Conservation (phyloP, 805 yeast species). For the Candida ortonii region DNA sequence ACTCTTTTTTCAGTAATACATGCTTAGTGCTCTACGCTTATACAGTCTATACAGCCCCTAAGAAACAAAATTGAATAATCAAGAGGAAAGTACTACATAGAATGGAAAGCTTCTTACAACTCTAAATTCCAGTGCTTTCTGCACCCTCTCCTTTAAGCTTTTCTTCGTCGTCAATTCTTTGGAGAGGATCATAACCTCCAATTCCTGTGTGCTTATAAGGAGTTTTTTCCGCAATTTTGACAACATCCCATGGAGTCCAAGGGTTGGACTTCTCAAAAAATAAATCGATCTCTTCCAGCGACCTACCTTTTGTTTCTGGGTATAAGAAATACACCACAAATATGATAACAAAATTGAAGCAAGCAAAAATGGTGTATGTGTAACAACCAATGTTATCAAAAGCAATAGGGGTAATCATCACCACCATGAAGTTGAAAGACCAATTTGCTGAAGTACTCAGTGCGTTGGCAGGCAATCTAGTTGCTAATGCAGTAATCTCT, state of each 20-base stretch:
- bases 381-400: conserved; percentile 38
- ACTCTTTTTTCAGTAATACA: too few species aligned
- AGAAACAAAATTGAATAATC: too few species aligned
- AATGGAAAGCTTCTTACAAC: too few species aligned
- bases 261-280: conserved; percentile 31
- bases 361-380: conserved; percentile 47
- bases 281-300: conserved; percentile 45
- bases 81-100: too few species aligned
- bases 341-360: conserved; percentile 38
- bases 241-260: conserved; percentile 43
- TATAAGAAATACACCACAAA: conserved; percentile 42
- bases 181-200: too few species aligned
- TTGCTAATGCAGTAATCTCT: conserved; percentile 48
- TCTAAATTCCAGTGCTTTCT: too few species aligned
- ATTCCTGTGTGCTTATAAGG: too few species aligned
- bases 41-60: too few species aligned
- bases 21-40: too few species aligned
- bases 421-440: conserved; percentile 56
- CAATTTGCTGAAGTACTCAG: conserved; percentile 56
- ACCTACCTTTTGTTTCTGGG: conserved; percentile 47
- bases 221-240: conserved; percentile 32
- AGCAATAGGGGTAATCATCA: conserved; percentile 48
- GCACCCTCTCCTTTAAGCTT: too few species aligned
- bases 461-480: conserved; percentile 53
- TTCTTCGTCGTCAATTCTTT: too few species aligned